phyloP scores from a whole-genome alignment of 305 asterid species.

The Solanum hybrid region DNA sequence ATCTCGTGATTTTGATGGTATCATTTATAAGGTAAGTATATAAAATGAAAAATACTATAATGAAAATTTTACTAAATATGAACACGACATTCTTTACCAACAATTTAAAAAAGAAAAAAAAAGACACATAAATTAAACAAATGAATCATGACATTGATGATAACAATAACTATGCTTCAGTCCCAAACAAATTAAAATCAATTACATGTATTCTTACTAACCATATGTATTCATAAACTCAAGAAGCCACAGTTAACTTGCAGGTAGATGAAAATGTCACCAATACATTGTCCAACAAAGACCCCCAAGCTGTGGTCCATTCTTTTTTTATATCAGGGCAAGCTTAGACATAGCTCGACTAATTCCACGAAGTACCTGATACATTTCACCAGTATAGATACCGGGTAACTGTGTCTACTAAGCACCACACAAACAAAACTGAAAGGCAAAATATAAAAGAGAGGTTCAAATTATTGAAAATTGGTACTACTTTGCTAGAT shows the following conservation, averaged over 20 bases:
- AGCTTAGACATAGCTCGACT: neutral
- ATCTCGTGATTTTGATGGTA: neutral
- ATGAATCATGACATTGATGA: neutral
- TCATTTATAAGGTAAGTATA: neutral
- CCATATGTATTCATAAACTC: neutral
- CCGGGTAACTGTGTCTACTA: neutral
- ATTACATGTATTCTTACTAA: neutral
- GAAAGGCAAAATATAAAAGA: neutral
- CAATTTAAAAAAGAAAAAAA: neutral
- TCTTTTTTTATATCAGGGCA: neutral
- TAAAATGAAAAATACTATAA: neutral
- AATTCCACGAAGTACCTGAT: neutral
- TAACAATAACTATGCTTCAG: neutral
- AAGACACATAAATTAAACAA: neutral
- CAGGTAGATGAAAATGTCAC: neutral
- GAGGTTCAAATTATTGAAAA: neutral
- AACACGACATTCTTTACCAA: neutral
- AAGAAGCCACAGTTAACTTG: neutral
- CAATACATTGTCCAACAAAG: neutral
- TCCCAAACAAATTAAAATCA: neutral
- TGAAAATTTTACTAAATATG: neutral
- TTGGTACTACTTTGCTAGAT: neutral
- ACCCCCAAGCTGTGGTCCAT: neutral
- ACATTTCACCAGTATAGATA: neutral
- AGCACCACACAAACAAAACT: neutral